Base-by-base conservation (phyloP, 805 yeast genomes). In the Teunomyces stri region DNA sequence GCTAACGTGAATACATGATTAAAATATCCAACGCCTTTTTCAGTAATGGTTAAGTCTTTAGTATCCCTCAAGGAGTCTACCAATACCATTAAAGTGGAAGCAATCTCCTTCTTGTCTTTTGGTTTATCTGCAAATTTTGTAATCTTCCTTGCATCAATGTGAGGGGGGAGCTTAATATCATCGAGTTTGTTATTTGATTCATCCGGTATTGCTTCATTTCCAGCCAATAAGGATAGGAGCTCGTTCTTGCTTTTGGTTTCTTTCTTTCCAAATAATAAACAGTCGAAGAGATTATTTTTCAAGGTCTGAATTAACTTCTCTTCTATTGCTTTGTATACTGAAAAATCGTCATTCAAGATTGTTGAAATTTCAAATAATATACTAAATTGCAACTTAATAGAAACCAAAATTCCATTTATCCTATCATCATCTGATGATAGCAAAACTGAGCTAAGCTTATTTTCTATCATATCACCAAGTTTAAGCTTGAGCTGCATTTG, bases 91-190 rank as follows among this genome's bases (percentile, higher is more conserved):
- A 61, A 48, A 27, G 51, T 49, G 3, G 62, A 48, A 5, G 60
- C 18, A 25, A 54, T 50, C 2, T 29, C 33, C 13, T 52, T 52
- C n/a, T 42, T 48, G 3, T 22, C 34, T 9, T 11, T 33, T 3
- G 20, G 34, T 15, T 46, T 35, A 18, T 41, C 16, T 3, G 43
- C 31, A 15, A 56, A 30, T n/a, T 49, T 57, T 1, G 60, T 51
- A 6, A 72, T 52, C 21, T 61, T 63, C 12, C 50, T 57, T 2
- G 70, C 70, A 49, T 72, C 62, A 12, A 72, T 66, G 38, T 62
- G 59, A 3, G 70, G 63, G 1, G 77, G 77, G 18, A 72, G 56
- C 38, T 66, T 64, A 15, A 72, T 61, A 18, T 65, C 55, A 43
- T 71, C 75, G 5, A 69, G 50, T 21, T 54, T 56, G 43, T 68